Conservation (phyloP, 345 rosid genomes). For the Syzygium oleosum region DNA sequence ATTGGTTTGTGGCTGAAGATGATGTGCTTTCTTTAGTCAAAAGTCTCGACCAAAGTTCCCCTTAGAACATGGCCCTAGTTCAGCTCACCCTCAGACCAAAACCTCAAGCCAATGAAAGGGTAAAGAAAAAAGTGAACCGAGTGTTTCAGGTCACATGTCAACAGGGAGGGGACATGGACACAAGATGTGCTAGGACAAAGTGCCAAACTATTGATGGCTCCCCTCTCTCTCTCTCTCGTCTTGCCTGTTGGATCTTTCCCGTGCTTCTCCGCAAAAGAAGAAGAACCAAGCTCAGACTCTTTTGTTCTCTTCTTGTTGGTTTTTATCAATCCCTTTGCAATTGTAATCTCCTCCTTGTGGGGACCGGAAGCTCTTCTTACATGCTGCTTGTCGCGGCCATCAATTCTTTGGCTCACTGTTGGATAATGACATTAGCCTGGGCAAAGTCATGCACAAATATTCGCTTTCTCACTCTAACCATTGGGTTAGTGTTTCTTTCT, state of each 20-base stretch:
- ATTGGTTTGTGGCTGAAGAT: not conserved
- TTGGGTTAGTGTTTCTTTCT: not conserved
- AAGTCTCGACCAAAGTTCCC: not conserved
- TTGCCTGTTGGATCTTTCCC: not conserved
- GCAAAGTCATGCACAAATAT: not conserved
- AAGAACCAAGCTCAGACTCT: not conserved
- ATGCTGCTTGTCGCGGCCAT: slow-evolving; percentile 37
- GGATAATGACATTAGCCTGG: not conserved
- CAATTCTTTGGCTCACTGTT: slow-evolving; percentile 9
- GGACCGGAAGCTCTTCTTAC: slow-evolving; percentile 34
- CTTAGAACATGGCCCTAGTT: not conserved
- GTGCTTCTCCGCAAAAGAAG: slow-evolving; percentile 2
- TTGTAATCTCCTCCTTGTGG: not conserved
- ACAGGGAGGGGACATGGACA: slow-evolving; percentile 41
- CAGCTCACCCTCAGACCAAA: not conserved
- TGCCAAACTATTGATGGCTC: slow-evolving; percentile 17
- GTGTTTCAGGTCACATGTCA: slow-evolving; percentile 7
- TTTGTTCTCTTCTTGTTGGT: not conserved
- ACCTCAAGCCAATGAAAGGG: not conserved
- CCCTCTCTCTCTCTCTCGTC: not conserved
- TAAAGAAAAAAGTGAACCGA: not conserved
- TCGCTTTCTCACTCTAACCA: not conserved
- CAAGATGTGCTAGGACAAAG: slow-evolving; percentile 32
- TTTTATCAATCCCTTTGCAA: not conserved
- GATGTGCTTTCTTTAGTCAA: not conserved